phyloP scores from a whole-genome alignment of 164 flowering plant genomes.

The Magnolia officinalis region DNA sequence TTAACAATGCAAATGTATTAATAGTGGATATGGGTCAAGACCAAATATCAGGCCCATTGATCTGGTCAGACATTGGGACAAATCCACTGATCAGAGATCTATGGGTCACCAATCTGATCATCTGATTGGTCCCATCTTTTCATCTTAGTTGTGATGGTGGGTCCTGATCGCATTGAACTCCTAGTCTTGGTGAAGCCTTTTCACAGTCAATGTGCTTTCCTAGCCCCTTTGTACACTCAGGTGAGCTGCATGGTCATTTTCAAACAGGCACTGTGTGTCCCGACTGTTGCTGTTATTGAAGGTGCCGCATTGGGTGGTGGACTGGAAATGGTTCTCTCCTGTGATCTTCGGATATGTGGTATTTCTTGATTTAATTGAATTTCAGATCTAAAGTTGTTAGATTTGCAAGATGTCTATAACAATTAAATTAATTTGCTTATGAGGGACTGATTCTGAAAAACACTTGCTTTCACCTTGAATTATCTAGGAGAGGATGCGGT shows the following conservation, averaged over 20 bases:
- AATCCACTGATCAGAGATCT: background rate
- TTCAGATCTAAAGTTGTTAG: conserved; percentile 1
- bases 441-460: background rate
- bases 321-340: conserved; percentile 84
- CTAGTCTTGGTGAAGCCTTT: background rate
- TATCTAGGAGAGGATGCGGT: conserved; percentile 77
- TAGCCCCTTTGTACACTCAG: background rate
- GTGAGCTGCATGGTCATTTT: background rate
- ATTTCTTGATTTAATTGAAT: conserved; percentile 6
- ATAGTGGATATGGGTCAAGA: too few relatives aligned
- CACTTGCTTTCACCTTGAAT: conserved; percentile 9
- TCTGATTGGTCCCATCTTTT: background rate
- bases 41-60: too few relatives aligned
- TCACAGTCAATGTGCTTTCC: background rate
- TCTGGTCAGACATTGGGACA: background rate
- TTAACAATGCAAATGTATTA: too few relatives aligned
- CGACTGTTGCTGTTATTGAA: conserved; percentile 91
- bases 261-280: conserved; percentile 60
- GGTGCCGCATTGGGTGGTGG: conserved; percentile 98
- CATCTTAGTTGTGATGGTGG: background rate
- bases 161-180: background rate
- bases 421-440: background rate
- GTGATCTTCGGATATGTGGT: conserved; percentile 97
- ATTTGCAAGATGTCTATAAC: background rate
- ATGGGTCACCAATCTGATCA: background rate